Evolutionary conservation across 768 basidiomycete genomes (phyloP).

Genomic region (Mycena polygramma): DNA sequence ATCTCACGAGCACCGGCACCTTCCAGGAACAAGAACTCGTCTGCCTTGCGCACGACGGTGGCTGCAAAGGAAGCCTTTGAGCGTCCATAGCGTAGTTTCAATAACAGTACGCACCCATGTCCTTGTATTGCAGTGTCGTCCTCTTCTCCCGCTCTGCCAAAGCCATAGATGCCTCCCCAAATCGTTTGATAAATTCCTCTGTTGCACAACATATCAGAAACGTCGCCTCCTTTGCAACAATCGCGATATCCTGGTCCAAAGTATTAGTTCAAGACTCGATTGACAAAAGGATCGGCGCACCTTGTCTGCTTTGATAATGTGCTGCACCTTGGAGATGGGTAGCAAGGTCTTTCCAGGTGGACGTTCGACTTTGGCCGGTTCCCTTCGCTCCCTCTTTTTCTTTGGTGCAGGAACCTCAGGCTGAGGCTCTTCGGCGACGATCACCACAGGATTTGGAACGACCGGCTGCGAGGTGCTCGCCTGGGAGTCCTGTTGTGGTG

Average conservation of each 20-base stretch:
- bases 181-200: slow-evolving; percentile 87
- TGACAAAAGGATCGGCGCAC: slow-evolving; percentile 49
- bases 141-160: slow-evolving; percentile 80
- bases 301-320: slow-evolving; percentile 89
- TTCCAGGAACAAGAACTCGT: slow-evolving; percentile 85
- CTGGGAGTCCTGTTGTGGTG: background rate
- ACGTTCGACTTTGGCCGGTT: slow-evolving; percentile 43
- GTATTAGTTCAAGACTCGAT: slow-evolving; percentile 6
- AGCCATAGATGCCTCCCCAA: slow-evolving; percentile 78
- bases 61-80: slow-evolving; percentile 53
- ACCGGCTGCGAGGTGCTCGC: slow-evolving; percentile 13
- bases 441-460: background rate
- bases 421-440: background rate
- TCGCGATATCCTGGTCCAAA: slow-evolving; percentile 74
- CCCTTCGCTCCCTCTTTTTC: slow-evolving; percentile 47
- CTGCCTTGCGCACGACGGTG: slow-evolving; percentile 71
- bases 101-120: slow-evolving; percentile 70
- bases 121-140: slow-evolving; percentile 81
- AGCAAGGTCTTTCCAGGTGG: slow-evolving; percentile 78
- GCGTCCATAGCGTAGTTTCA: background rate
- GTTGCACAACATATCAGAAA: slow-evolving; percentile 87
- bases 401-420: slow-evolving; percentile 36
- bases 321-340: slow-evolving; percentile 84
- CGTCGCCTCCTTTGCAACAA: slow-evolving; percentile 81
- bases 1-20: slow-evolving; percentile 53